Percentiles rank a stretch among this genome's conserved stretches.
These are phyloP conservation scores for Porcisia deanei DNA, from an alignment of 208 protist genomes.

Conservation along the genomic window DNA sequence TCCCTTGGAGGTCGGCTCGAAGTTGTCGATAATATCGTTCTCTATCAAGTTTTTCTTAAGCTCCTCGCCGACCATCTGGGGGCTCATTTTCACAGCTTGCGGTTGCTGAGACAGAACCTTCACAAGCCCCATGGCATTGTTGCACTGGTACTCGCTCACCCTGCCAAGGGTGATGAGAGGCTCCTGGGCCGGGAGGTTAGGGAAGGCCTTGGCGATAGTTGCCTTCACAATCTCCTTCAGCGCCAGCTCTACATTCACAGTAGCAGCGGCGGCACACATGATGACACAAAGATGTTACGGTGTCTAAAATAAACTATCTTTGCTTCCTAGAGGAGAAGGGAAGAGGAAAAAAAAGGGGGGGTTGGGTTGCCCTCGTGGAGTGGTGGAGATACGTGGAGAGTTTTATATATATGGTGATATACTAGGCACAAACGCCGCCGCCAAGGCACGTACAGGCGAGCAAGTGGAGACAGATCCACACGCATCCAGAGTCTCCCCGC, in stretches of 20 bases:
- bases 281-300: slow-evolving; percentile 3
- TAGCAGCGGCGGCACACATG: slow-evolving; percentile 25
- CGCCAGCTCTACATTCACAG: slow-evolving; percentile 75
- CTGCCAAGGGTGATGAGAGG: slow-evolving; percentile 81
- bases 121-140: slow-evolving; percentile 93
- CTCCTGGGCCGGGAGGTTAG: slow-evolving; percentile 55
- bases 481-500: no score
- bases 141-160: slow-evolving; percentile 95
- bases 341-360: neutral
- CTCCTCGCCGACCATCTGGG: slow-evolving; percentile 81
- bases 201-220: slow-evolving; percentile 85
- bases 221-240: slow-evolving; percentile 79
- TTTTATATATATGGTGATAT: no score
- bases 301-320: neutral
- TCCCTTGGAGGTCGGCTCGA: slow-evolving; percentile 88
- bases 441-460: no score
- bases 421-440: no score
- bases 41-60: slow-evolving; percentile 75
- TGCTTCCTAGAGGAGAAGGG: neutral
- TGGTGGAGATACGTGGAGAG: no score
- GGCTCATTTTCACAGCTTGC: slow-evolving; percentile 84
- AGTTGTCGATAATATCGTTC: slow-evolving; percentile 84
- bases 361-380: neutral
- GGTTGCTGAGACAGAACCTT: slow-evolving; percentile 84
- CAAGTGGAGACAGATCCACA: no score